Conservation (phyloP, 2,329 filamentous ascomycete species). For the Coniosporium tulheliwenetii region DNA sequence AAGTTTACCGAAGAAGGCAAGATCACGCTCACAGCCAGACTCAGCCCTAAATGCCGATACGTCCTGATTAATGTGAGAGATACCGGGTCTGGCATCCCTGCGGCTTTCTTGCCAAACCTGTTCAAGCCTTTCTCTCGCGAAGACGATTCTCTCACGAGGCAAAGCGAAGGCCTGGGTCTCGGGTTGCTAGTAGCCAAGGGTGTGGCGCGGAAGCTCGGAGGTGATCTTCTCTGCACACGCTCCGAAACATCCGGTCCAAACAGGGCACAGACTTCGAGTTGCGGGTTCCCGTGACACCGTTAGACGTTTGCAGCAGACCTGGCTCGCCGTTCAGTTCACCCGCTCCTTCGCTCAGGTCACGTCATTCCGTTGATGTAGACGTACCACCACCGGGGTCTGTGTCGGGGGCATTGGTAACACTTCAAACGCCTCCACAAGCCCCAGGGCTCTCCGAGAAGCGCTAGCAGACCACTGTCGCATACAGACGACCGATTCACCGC, state of each 20-base stretch:
- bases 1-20: constrained; percentile 54
- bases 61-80: constrained; percentile 48
- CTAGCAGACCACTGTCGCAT: no score
- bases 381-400: no score
- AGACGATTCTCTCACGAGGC: constrained; percentile 50
- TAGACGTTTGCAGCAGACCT: constrained; percentile 34
- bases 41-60: constrained; percentile 35
- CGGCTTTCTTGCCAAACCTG: constrained; percentile 47
- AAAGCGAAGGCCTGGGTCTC: constrained; percentile 52
- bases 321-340: constrained; percentile 33
- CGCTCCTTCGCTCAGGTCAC: constrained; percentile 11
- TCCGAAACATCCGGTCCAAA: constrained; percentile 45
- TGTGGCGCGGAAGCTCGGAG: constrained; percentile 51
- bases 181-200: constrained; percentile 58
- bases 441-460: no score
- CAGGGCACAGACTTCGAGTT: constrained; percentile 56
- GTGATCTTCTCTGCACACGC: constrained; percentile 47
- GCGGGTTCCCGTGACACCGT: constrained; percentile 42
- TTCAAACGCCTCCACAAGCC: no score
- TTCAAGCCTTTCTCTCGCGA: constrained; percentile 58
- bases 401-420: no score
- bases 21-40: constrained; percentile 39
- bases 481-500: neutral
- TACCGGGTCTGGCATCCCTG: constrained; percentile 53
- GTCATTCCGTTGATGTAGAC: no score